Conservation (phyloP, 352 stramenopile genomes). For the Phytophthora megakarya region DNA sequence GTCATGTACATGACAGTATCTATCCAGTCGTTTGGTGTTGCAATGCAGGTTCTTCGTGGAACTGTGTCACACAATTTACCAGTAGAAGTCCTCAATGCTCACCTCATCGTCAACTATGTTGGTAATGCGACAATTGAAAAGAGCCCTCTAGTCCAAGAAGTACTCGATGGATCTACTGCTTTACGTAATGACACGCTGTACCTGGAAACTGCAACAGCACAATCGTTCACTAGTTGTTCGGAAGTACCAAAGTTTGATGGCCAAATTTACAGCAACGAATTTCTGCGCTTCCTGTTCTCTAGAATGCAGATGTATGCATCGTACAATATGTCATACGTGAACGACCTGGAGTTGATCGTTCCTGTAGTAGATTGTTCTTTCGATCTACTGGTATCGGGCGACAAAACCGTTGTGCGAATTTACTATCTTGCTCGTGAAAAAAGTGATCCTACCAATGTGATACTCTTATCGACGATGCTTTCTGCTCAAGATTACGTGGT, state of each 20-base stretch:
- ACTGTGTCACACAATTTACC: constrained; percentile 26
- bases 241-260: constrained; percentile 11
- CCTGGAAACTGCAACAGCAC: constrained; percentile 28
- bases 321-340: constrained; percentile 39
- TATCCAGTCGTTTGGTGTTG: constrained; percentile 14
- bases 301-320: constrained; percentile 19
- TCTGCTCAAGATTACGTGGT: constrained; percentile 39
- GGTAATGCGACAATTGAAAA: constrained; percentile 30
- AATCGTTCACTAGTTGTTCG: constrained; percentile 34
- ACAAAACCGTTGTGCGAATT: constrained; percentile 23
- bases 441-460: constrained; percentile 21
- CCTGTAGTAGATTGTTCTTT: constrained; percentile 51
- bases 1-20: constrained; percentile 33
- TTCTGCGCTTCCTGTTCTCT: constrained; percentile 33
- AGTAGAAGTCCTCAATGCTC: constrained; percentile 12
- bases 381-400: constrained; percentile 19
- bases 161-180: constrained; percentile 27
- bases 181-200: constrained; percentile 47
- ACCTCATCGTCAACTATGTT: constrained; percentile 36
- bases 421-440: constrained; percentile 33
- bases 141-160: constrained; percentile 38
- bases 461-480: constrained; percentile 31
- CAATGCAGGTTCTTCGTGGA: constrained; percentile 23
- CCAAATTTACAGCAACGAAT: constrained; percentile 41
- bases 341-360: constrained; percentile 36